Conservation (phyloP, 345 rosid genomes). For the Eucalyptus polybractea region DNA sequence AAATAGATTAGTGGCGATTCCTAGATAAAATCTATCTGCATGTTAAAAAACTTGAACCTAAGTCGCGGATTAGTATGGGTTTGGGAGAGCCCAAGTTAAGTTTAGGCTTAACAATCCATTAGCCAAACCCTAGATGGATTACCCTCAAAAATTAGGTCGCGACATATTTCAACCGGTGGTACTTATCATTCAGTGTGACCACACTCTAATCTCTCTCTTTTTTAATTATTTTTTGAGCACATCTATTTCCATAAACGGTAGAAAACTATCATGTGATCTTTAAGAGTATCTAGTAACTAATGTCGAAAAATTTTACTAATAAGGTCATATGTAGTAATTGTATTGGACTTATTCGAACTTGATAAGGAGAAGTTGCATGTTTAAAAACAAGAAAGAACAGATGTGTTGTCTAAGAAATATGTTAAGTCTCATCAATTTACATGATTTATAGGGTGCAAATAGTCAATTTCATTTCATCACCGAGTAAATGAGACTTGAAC, state of each 20-base stretch:
- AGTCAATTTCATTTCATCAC: neutral
- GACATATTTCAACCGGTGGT: too few species aligned
- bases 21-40: too few species aligned
- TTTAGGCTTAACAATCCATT: too few species aligned
- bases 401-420: neutral
- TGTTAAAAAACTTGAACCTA: too few species aligned
- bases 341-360: neutral
- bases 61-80: too few species aligned
- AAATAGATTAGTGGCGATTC: too few species aligned
- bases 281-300: neutral
- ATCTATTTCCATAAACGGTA: neutral
- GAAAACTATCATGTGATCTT: neutral
- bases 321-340: neutral
- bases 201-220: neutral
- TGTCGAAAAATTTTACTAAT: neutral
- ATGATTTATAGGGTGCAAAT: neutral
- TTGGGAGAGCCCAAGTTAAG: too few species aligned
- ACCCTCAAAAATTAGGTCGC: too few species aligned
- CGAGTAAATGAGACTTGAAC: neutral
- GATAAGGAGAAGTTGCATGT: neutral
- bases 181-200: neutral
- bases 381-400: neutral
- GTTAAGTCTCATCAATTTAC: neutral
- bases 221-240: neutral
- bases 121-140: too few species aligned